Evolutionary conservation across 768 basidiomycete species (phyloP), one percentile per base, ranked within the genome.

Genomic region (Hygrophorus pudorinus): DNA sequence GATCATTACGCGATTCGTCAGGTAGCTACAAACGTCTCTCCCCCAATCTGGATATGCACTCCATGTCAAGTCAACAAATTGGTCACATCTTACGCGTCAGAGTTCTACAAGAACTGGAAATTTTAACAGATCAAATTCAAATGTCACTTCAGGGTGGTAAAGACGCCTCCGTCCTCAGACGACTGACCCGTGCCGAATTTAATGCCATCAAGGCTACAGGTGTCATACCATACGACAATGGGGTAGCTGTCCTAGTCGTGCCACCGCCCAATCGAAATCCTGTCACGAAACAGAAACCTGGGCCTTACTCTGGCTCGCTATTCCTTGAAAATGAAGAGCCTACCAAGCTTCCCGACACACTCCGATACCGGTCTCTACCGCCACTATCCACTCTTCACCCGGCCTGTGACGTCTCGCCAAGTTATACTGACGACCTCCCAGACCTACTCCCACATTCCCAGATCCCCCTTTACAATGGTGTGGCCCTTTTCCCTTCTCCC

Each of bases 61-160:
- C 72, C 11, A 62, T 70, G 28, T 59, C 85, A 13, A 57, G 61
- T 7, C 63, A 70, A 18, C 79, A 88, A 35, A 70, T 85, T 29
- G 65, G 65, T 2, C 79, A 87, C 53, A 66, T 80, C 17, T 65
- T 90, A 8, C 84, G 85, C 36, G 59, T 83, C 11, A 77, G 87
- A 13, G 72, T 87, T 10, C 63, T 90, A 2, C 85, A 89, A 57
- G 88, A 90, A 53, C 61, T 90, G 5, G 70, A 79, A 31, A 58
- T 87, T 4, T 59, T 89, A 33, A 65, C 62, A 1, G 70, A 73
- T 10, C 59, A 56, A 5, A 56, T 82, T 36, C 59, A 65, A 49
- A 52, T 48, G 42, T 33, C 44, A 51, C 38, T 44, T 38, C 46
- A 38, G 51, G 47, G 42, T 37, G 18, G 48, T 20, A 50, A 49